A percentile compares a stretch with the other conserved stretches of the same genome.
Evolutionary conservation across 257 asterid species (phyloP).

Genomic region (Plectranthus barbatus): DNA sequence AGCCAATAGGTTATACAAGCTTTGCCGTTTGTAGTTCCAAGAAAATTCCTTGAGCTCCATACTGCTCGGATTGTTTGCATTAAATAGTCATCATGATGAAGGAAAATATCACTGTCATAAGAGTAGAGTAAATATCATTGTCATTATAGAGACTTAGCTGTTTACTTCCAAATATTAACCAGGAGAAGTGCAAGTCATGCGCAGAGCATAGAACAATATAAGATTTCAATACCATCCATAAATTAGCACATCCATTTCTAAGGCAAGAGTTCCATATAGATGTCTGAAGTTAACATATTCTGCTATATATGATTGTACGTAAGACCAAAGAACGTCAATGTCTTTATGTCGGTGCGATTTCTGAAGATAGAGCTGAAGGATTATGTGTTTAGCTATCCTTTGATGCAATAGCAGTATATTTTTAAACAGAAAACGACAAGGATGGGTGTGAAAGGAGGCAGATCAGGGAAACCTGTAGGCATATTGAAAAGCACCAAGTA

Average conservation of each 20-base stretch:
- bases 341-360: background rate
- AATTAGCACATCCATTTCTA: background rate
- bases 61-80: conserved; percentile 67
- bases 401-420: background rate
- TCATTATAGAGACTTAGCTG: background rate
- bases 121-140: conserved; percentile 14
- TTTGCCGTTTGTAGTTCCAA: conserved; percentile 42
- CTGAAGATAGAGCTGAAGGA: background rate
- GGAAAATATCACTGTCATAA: conserved; percentile 54
- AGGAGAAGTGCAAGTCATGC: background rate
- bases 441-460: background rate
- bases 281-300: no score
- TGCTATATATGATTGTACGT: background rate
- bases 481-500: conserved; percentile 66
- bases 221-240: background rate
- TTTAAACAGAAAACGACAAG: no score
- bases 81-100: conserved; percentile 53
- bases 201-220: background rate
- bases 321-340: background rate
- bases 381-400: background rate
- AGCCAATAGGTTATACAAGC: conserved; percentile 74
- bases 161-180: background rate
- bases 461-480: conserved; percentile 39
- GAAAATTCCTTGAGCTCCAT: conserved; percentile 80
- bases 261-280: background rate